A percentile compares a stretch with the other conserved stretches of the same genome.
phyloP scores from a whole-genome alignment of 352 stramenopile species.

The Peronosclerospora sorghi region DNA sequence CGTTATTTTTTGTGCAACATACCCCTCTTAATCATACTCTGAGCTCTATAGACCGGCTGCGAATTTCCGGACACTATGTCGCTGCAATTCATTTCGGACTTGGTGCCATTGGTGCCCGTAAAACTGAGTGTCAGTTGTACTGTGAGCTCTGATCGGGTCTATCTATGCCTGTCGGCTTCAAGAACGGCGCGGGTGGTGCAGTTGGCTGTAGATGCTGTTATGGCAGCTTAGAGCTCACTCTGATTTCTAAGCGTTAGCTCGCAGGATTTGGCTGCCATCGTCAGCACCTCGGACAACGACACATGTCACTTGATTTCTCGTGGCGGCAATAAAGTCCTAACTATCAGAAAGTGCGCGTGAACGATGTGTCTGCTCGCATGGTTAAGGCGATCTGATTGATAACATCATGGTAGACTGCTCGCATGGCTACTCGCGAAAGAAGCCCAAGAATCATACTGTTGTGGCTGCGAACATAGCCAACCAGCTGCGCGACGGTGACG shows the following conservation, averaged over 20 bases:
- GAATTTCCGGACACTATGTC: slow-evolving; percentile 89
- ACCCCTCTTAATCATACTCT: background rate
- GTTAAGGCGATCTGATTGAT: slow-evolving; percentile 69
- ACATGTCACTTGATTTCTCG: slow-evolving; percentile 83
- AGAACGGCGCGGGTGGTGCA: slow-evolving; percentile 86
- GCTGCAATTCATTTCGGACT: slow-evolving; percentile 83
- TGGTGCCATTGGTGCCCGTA: slow-evolving; percentile 84
- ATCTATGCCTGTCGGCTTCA: slow-evolving; percentile 88
- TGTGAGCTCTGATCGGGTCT: slow-evolving; percentile 83
- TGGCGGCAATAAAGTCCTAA: slow-evolving; percentile 79
- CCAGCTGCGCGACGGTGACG: slow-evolving; percentile 64
- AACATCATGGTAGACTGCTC: slow-evolving; percentile 88
- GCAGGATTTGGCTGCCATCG: slow-evolving; percentile 79
- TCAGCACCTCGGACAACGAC: slow-evolving; percentile 81
- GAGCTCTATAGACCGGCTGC: slow-evolving; percentile 33
- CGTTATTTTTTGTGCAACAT: background rate
- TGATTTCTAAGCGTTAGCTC: slow-evolving; percentile 84
- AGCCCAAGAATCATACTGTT: slow-evolving; percentile 78
- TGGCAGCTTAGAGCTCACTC: slow-evolving; percentile 72
- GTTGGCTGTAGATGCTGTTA: slow-evolving; percentile 75
- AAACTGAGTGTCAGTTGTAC: slow-evolving; percentile 84
- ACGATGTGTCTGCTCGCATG: slow-evolving; percentile 66
- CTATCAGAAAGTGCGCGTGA: slow-evolving; percentile 76
- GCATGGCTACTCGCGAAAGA: slow-evolving; percentile 85
- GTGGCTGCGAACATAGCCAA: slow-evolving; percentile 59